Conservation (phyloP, 2,329 filamentous ascomycete genomes). For the Cercospora canescens region DNA sequence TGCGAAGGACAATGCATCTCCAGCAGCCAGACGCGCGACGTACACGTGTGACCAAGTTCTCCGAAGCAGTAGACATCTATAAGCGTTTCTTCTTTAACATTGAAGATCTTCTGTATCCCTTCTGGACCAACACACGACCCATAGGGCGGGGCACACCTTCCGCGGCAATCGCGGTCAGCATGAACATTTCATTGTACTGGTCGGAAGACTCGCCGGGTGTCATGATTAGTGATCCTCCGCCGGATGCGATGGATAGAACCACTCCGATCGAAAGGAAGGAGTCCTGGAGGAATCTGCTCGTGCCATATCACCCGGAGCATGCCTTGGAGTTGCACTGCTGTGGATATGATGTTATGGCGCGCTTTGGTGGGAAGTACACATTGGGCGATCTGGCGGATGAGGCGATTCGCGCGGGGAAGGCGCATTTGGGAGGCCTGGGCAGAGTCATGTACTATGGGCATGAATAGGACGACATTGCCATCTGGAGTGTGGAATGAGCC, state of each 20-base stretch:
- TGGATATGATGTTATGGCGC: constrained; percentile 23
- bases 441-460: constrained; percentile 22
- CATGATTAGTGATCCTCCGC: constrained; percentile 12
- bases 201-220: constrained; percentile 21
- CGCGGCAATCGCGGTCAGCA: constrained; percentile 16
- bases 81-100: constrained; percentile 24
- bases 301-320: constrained; percentile 23
- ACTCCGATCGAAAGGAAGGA: constrained; percentile 20
- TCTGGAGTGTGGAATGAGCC: too few species aligned
- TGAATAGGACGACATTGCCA: background rate
- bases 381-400: constrained; percentile 26
- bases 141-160: constrained; percentile 3
- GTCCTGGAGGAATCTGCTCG: constrained; percentile 23
- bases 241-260: constrained; percentile 17
- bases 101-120: constrained; percentile 22
- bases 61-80: constrained; percentile 20
- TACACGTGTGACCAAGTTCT: constrained; percentile 5
- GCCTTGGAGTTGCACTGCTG: constrained; percentile 25
- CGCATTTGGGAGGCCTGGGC: constrained; percentile 20
- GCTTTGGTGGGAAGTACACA: constrained; percentile 15
- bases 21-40: constrained; percentile 13
- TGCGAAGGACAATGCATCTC: constrained; percentile 22
- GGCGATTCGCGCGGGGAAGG: constrained; percentile 22
- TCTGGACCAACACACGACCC: constrained; percentile 26
- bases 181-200: constrained; percentile 27